Evolutionary conservation across 345 rosid species (phyloP).

Genomic region (Durio zibethinus): DNA sequence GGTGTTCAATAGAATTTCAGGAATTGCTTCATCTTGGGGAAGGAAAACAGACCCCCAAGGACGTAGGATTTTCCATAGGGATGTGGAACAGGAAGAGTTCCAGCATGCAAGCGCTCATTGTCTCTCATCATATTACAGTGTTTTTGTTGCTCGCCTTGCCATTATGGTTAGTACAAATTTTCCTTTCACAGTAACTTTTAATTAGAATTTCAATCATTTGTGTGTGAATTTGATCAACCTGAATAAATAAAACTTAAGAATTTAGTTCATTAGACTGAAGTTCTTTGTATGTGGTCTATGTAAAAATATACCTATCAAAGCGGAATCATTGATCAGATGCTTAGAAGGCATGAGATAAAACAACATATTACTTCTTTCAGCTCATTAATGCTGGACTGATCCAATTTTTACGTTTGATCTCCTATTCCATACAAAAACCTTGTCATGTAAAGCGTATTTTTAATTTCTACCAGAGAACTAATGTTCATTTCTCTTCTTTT

Average conservation of each 20-base stretch:
- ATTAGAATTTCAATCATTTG: background rate
- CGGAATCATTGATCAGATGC: background rate
- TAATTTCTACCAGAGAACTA: background rate
- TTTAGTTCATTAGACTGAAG: background rate
- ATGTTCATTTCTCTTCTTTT: too few species aligned
- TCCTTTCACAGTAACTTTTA: background rate
- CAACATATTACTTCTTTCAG: background rate
- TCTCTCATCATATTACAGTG: conserved; percentile 93
- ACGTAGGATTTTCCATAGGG: conserved; percentile 54
- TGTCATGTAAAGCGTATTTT: background rate
- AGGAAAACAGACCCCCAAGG: conserved; percentile 36
- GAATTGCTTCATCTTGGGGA: conserved; percentile 51
- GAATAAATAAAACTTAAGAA: too few species aligned
- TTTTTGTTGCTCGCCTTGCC: conserved; percentile 92
- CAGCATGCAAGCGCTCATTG: conserved; percentile 63
- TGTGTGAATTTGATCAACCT: background rate
- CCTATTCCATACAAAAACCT: background rate
- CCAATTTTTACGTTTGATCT: too few species aligned
- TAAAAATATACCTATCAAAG: background rate
- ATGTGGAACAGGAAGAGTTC: conserved; percentile 73
- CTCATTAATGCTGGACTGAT: background rate
- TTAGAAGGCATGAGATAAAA: too few species aligned
- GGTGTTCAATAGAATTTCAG: conserved; percentile 46
- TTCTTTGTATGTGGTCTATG: background rate
- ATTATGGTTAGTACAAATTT: conserved; percentile 53